Evolutionary conservation across 768 basidiomycete species (phyloP).

Genomic region (Scleroderma citrinum): DNA sequence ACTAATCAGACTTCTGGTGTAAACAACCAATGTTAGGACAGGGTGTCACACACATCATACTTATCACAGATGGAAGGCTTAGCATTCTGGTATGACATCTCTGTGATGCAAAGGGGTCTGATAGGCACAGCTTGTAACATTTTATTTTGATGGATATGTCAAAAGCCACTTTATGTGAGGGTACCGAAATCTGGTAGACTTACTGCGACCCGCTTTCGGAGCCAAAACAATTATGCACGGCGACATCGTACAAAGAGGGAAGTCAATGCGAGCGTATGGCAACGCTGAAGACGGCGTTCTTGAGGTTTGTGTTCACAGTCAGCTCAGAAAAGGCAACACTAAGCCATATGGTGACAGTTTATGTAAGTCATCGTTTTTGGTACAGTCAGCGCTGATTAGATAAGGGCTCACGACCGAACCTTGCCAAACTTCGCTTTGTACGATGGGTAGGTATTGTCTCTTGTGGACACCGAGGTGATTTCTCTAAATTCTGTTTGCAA

Average conservation of each 20-base stretch:
- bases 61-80: no score
- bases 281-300: no score
- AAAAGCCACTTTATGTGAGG: not conserved
- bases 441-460: constrained; percentile 22
- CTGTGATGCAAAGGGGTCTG: not conserved
- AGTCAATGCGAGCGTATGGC: no score
- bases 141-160: not conserved
- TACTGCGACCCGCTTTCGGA: not conserved
- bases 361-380: no score
- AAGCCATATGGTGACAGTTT: no score
- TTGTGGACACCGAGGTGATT: not conserved
- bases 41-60: not conserved
- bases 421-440: not conserved
- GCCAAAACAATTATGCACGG: no score
- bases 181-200: not conserved
- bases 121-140: not conserved
- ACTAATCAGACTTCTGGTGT: not conserved
- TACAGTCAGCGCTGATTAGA: not conserved
- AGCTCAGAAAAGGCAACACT: no score
- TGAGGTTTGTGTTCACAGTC: no score
- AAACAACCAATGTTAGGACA: not conserved
- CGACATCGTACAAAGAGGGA: no score
- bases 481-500: constrained; percentile 23
- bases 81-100: not conserved
- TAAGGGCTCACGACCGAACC: not conserved